Conservation (phyloP, 345 rosid genomes). For the Gossypium thurberi region DNA sequence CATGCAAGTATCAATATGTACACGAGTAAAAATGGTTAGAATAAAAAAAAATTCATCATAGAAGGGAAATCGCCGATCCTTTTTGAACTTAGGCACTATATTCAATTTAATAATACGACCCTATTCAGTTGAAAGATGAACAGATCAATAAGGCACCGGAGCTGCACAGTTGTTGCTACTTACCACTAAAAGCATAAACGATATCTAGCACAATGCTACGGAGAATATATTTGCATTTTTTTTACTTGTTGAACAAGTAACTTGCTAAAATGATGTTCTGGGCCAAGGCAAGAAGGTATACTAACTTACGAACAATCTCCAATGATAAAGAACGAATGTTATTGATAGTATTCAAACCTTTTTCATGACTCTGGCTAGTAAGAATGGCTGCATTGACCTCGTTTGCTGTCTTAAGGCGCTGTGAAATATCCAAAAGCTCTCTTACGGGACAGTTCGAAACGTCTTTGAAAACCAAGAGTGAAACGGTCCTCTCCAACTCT, state of each 20-base stretch:
- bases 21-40: neutral
- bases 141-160: neutral
- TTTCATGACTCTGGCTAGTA: constrained; percentile 92
- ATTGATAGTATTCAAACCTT: constrained; percentile 38
- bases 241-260: neutral
- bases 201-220: too few species aligned
- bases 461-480: constrained; percentile 83
- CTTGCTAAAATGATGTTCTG: neutral
- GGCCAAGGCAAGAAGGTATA: neutral
- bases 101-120: neutral
- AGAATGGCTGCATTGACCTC: constrained; percentile 94
- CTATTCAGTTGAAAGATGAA: neutral
- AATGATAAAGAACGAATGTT: neutral
- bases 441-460: constrained; percentile 73
- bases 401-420: constrained; percentile 89
- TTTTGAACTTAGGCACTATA: neutral
- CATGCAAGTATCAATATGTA: neutral
- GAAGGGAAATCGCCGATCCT: neutral
- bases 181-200: neutral
- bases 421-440: constrained; percentile 78
- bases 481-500: constrained; percentile 92
- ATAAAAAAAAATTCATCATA: neutral
- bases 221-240: neutral
- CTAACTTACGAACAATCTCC: neutral
- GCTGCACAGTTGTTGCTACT: neutral